Conservation (phyloP, 768 basidiomycete genomes). For the Mycena albidolilacea region DNA sequence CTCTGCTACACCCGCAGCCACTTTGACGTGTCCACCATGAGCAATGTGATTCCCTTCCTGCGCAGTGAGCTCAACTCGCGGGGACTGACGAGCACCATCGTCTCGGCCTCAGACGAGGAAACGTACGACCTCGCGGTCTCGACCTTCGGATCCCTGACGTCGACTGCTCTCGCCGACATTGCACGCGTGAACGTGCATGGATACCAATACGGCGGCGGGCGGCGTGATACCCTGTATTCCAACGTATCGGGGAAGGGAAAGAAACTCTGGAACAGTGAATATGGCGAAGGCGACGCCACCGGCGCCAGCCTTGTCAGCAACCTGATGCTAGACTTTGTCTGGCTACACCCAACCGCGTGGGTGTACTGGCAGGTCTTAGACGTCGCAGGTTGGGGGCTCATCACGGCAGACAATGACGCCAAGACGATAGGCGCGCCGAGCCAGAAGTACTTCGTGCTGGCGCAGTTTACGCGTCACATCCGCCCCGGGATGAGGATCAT, state of each 20-base stretch:
- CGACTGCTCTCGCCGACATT: slow-evolving; percentile 25
- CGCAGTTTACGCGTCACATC: slow-evolving; percentile 41
- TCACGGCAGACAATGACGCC: slow-evolving; percentile 36
- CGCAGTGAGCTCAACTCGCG: slow-evolving; percentile 39
- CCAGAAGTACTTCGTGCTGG: slow-evolving; percentile 41
- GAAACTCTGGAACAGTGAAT: slow-evolving; percentile 40
- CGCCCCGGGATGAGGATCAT: slow-evolving; percentile 36
- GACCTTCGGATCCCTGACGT: slow-evolving; percentile 20
- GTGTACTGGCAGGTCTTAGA: slow-evolving; percentile 42
- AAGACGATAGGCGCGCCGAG: slow-evolving; percentile 30
- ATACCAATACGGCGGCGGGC: slow-evolving; percentile 36
- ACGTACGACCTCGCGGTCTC: slow-evolving; percentile 38
- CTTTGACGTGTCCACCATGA: slow-evolving; percentile 41
- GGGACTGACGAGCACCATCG: slow-evolving; percentile 34
- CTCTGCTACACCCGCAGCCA: slow-evolving; percentile 1
- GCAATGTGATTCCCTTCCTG: slow-evolving; percentile 33
- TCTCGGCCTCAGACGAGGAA: slow-evolving; percentile 38
- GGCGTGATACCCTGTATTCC: slow-evolving; percentile 34
- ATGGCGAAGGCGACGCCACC: slow-evolving; percentile 39
- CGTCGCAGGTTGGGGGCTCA: slow-evolving; percentile 37
- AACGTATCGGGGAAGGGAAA: slow-evolving; percentile 27
- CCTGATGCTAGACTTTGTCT: slow-evolving; percentile 37
- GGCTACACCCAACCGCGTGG: slow-evolving; percentile 41
- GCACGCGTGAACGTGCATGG: slow-evolving; percentile 41
- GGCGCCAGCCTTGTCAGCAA: slow-evolving; percentile 37